Base-by-base conservation (phyloP, 1,284 basidiomycete species). In the Trichosporon asahii region DNA sequence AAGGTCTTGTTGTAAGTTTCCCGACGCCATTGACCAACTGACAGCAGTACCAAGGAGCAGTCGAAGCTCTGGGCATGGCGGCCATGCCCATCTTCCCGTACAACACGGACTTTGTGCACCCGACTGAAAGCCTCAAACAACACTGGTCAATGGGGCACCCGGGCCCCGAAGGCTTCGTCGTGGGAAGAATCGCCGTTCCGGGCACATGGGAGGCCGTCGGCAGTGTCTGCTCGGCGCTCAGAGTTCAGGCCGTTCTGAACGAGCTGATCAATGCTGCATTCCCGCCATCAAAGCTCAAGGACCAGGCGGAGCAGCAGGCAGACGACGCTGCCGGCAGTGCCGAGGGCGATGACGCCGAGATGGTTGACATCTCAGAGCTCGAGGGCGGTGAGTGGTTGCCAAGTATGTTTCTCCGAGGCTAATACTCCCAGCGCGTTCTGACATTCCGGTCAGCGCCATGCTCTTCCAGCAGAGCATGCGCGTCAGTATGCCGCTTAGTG, bases 111-210 rank as follows among this genome's bases (percentile, higher is more conserved):
- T 81, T 79, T 49, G 72, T 75, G 3, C 76, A 78, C 65, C 25
- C 49, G 44, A 31, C 65, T 2, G 0, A 53, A 21, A 44, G 67
- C 3, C 37, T 76, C 11, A 74, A 72, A 7, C 81, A 82, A 72
- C 73, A 76, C 35, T 81, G 79, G 80, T 75, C 75, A 2, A 76
- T 80, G 37, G 74, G 73, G 2, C 70, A 70, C 12, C 77, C 79
- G 5, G 79, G 81, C 2, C 78, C 79, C 1, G 75, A 75, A 8
- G 81, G 77, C 12, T 80, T 74, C 60, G 72, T 82, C 2, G 68
- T 82, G 2, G 78, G 78, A 7, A 71, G 79, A 9, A 64, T 79
- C 7, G 79, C 74, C 1, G 27, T 78, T 8, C 72, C 78, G 0
- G 18, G 27, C 2, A 60, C 66, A 1, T 68, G 68, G 68, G 67